Evolutionary conservation across 495 filamentous ascomycete genomes (phyloP).

Genomic region (Penicillium angulare): DNA sequence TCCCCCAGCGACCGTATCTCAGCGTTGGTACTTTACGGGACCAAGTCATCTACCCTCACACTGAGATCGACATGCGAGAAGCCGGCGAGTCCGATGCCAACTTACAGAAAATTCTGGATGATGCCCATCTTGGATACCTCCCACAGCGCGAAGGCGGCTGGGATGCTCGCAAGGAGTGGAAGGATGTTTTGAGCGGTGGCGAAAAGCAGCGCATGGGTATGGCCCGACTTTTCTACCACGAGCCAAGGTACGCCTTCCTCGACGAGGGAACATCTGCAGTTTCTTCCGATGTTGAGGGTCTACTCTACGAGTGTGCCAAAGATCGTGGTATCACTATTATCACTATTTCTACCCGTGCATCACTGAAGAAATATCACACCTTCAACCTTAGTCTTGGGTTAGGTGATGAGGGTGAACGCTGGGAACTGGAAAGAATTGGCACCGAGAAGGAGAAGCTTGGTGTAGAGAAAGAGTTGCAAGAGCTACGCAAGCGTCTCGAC

Average conservation of each 20-base stretch:
- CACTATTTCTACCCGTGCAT: conserved; percentile 89
- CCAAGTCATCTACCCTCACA: conserved; percentile 97
- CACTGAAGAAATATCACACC: conserved; percentile 90
- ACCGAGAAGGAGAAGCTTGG: conserved; percentile 87
- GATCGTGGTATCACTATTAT: conserved; percentile 90
- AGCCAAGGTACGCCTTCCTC: conserved; percentile 88
- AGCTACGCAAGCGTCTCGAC: conserved; percentile 72
- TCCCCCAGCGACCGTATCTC: conserved; percentile 91
- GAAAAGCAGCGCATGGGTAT: conserved; percentile 96
- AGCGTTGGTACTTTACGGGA: conserved; percentile 93
- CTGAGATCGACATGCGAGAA: conserved; percentile 88
- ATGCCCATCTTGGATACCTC: conserved; percentile 82
- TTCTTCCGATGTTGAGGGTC: conserved; percentile 87
- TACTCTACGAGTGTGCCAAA: conserved; percentile 90
- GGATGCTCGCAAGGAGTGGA: conserved; percentile 97
- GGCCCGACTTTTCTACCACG: conserved; percentile 88
- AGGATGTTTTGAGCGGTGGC: conserved; percentile 93
- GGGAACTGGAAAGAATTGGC: conserved; percentile 90
- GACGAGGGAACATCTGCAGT: conserved; percentile 97
- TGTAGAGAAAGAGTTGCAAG: conserved; percentile 84
- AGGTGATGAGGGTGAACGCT: conserved; percentile 63
- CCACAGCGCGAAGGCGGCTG: conserved; percentile 92
- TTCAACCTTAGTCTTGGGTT: conserved; percentile 81
- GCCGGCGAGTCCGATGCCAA: conserved; percentile 70
- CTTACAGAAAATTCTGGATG: conserved; percentile 73